These are phyloP conservation scores for Verticillium nubilum DNA, from an alignment of 2,329 filamentous ascomycete species.

Conservation along the genomic window DNA sequence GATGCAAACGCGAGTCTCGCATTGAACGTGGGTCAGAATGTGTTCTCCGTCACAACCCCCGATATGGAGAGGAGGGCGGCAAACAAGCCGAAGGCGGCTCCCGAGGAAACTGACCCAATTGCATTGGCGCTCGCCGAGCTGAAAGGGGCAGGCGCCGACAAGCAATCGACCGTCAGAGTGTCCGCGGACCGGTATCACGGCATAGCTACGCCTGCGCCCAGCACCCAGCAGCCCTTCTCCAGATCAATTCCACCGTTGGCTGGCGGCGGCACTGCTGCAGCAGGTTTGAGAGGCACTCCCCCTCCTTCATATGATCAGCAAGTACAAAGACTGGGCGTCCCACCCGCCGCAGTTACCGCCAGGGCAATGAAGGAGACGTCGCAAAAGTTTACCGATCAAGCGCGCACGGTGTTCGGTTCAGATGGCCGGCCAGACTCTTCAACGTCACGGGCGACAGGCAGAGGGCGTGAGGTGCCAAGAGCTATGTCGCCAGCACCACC, in stretches of 20 bases:
- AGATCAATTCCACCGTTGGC: slow-evolving; percentile 34
- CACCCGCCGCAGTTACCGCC: slow-evolving; percentile 85
- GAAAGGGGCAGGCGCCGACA: slow-evolving; percentile 71
- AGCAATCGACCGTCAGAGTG: slow-evolving; percentile 75
- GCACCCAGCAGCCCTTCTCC: slow-evolving; percentile 31
- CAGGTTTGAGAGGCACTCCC: slow-evolving; percentile 66
- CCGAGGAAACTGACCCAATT: slow-evolving; percentile 77
- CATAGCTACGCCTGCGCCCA: slow-evolving; percentile 74
- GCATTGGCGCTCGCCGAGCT: slow-evolving; percentile 88
- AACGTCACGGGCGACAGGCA: slow-evolving; percentile 51
- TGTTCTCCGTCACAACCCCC: slow-evolving; percentile 84
- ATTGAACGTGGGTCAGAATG: slow-evolving; percentile 90
- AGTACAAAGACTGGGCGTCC: slow-evolving; percentile 76
- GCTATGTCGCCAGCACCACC: slow-evolving; percentile 64
- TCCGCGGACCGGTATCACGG: slow-evolving; percentile 96
- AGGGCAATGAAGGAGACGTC: slow-evolving; percentile 95
- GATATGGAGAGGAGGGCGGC: slow-evolving; percentile 48
- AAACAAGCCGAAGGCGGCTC: slow-evolving; percentile 29
- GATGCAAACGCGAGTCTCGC: slow-evolving; percentile 91
- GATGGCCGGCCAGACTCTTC: slow-evolving; percentile 28
- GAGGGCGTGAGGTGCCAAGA: slow-evolving; percentile 53
- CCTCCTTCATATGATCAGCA: slow-evolving; percentile 82
- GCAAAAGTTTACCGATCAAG: slow-evolving; percentile 80
- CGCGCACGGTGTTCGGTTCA: slow-evolving; percentile 67
- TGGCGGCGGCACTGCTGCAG: slow-evolving; percentile 37